phyloP scores from a whole-genome alignment of 768 basidiomycete species.

The Lentinula sp. region DNA sequence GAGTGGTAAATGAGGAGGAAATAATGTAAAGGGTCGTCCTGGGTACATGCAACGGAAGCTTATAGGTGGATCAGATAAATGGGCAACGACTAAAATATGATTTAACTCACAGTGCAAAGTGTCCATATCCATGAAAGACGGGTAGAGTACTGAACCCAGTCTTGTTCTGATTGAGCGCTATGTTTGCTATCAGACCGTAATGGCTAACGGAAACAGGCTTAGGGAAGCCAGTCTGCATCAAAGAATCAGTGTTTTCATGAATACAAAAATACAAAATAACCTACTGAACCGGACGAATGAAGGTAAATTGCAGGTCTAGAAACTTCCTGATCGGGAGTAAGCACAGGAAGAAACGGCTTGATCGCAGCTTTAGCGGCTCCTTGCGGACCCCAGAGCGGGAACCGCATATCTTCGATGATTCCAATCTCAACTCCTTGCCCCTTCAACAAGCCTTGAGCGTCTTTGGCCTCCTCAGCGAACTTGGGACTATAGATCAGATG shows the following conservation, averaged over 20 bases:
- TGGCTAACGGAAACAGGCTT: conserved; percentile 35
- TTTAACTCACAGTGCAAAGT: conserved; percentile 26
- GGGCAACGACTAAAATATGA: background rate
- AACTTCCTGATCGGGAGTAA: conserved; percentile 27
- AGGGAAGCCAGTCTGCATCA: conserved; percentile 37
- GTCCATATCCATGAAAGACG: conserved; percentile 36
- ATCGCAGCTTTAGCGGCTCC: conserved; percentile 22
- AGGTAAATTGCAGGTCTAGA: conserved; percentile 29
- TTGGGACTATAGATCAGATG: conserved; percentile 35
- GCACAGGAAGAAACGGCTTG: conserved; percentile 17
- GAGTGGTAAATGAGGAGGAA: conserved; percentile 33
- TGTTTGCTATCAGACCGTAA: conserved; percentile 26
- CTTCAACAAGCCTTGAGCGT: conserved; percentile 22
- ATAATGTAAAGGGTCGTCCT: conserved; percentile 30
- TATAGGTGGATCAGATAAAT: background rate
- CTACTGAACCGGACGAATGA: conserved; percentile 37
- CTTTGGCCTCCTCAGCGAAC: conserved; percentile 25
- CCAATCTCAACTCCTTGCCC: conserved; percentile 13
- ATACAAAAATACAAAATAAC: background rate
- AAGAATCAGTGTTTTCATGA: background rate
- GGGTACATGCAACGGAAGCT: conserved; percentile 27
- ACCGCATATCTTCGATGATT: conserved; percentile 27
- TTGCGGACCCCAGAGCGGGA: conserved; percentile 33
- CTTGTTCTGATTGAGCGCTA: conserved; percentile 26
- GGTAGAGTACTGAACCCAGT: conserved; percentile 39